These are phyloP conservation scores for Pyrenophora seminiperda DNA, from an alignment of 2,329 filamentous ascomycete species.

Conservation along the genomic window DNA sequence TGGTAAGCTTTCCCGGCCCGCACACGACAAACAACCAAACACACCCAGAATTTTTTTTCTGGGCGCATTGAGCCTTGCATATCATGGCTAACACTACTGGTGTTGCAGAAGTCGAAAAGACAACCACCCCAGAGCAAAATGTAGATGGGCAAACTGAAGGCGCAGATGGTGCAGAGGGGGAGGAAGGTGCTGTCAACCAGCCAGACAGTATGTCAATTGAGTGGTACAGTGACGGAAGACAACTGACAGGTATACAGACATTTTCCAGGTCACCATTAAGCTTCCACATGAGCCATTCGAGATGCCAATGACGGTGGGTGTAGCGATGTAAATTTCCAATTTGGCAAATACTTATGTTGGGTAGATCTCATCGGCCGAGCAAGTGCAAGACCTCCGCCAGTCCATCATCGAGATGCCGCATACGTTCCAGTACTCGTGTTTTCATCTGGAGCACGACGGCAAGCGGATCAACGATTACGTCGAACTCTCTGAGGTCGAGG, in stretches of 20 bases:
- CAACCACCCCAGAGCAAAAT: slow-evolving; percentile 30
- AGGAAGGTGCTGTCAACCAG: slow-evolving; percentile 34
- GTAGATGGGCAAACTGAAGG: slow-evolving; percentile 28
- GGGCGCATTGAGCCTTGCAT: background rate
- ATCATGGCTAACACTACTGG: slow-evolving; percentile 31
- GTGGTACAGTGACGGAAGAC: background rate
- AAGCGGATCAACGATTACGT: slow-evolving; percentile 94
- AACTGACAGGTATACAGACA: slow-evolving; percentile 47
- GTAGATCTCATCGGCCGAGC: slow-evolving; percentile 89
- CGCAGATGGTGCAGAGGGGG: slow-evolving; percentile 19
- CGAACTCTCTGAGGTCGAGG: slow-evolving; percentile 85
- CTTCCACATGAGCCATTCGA: slow-evolving; percentile 79
- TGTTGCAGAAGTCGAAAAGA: slow-evolving; percentile 33
- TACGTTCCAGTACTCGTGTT: slow-evolving; percentile 97
- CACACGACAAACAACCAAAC: slow-evolving; percentile 9
- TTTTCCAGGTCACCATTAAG: slow-evolving; percentile 76
- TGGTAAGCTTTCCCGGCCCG: slow-evolving; percentile 37
- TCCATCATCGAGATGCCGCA: slow-evolving; percentile 91
- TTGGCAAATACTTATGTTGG: slow-evolving; percentile 28
- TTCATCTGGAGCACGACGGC: slow-evolving; percentile 91
- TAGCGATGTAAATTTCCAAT: background rate
- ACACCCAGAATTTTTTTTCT: background rate
- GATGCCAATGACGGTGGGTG: slow-evolving; percentile 79
- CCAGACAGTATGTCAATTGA: slow-evolving; percentile 37
- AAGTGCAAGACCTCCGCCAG: slow-evolving; percentile 95